A percentile compares a stretch with the other conserved stretches of the same genome.
Conservation (phyloP, 2,329 filamentous ascomycete species). For the Verticillium zaregamsianum region DNA sequence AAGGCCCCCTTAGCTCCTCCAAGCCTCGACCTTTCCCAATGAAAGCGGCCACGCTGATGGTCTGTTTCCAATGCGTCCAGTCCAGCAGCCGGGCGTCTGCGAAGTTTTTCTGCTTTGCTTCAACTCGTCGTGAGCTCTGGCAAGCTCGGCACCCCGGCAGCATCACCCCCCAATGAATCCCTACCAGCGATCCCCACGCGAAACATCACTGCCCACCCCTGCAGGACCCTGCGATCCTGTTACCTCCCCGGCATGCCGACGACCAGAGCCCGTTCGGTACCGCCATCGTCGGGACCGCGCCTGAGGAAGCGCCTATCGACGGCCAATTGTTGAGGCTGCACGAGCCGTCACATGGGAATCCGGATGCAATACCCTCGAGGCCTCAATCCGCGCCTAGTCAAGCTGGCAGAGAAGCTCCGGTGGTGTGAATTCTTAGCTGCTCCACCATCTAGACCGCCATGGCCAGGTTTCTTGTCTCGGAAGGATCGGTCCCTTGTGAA, state of each 20-base stretch:
- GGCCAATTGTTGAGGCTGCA: neutral
- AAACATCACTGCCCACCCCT: neutral
- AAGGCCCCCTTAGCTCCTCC: neutral
- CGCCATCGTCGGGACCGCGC: neutral
- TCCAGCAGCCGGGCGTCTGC: neutral
- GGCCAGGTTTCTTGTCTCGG: neutral
- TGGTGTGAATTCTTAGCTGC: neutral
- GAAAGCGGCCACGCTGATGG: neutral
- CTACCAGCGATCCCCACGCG: neutral
- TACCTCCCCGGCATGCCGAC: neutral
- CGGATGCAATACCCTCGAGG: neutral
- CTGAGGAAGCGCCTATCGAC: neutral
- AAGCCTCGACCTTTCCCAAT: neutral
- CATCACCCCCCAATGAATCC: neutral
- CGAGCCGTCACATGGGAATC: neutral
- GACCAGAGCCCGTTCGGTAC: neutral
- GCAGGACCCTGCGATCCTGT: neutral
- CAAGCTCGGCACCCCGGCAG: neutral
- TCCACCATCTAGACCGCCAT: neutral
- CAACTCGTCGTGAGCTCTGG: neutral
- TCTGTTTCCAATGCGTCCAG: neutral
- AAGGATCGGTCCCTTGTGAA: neutral
- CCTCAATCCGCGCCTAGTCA: neutral
- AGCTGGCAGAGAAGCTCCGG: neutral
- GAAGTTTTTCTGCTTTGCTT: neutral